Conservation (phyloP, 2,329 filamentous ascomycete species). For the Bipolaris victoriae region DNA sequence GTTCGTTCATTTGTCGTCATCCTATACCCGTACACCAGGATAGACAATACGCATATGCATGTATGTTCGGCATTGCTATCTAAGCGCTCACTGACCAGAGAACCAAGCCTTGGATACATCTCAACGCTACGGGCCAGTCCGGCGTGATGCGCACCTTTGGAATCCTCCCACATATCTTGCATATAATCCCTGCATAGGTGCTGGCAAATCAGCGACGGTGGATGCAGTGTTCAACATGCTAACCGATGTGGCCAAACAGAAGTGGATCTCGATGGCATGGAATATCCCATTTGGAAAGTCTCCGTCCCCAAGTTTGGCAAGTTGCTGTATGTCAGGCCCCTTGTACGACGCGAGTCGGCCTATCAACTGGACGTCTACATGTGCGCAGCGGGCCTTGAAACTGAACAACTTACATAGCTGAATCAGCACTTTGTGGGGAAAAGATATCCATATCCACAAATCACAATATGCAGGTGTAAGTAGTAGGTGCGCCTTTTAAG, state of each 20-base stretch:
- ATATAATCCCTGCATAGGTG: neutral
- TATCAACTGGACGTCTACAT: neutral
- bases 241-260: neutral
- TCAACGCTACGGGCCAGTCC: neutral
- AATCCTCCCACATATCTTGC: constrained; percentile 5
- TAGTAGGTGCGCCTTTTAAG: neutral
- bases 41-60: neutral
- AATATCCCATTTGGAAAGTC: neutral
- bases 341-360: neutral
- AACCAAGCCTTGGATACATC: neutral
- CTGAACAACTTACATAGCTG: neutral
- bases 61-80: neutral
- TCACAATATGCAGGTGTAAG: neutral
- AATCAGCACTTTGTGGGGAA: neutral
- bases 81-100: neutral
- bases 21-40: neutral
- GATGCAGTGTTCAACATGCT: neutral
- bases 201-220: neutral
- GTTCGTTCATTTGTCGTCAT: neutral
- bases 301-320: neutral
- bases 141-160: constrained; percentile 1
- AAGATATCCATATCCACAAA: neutral
- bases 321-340: neutral
- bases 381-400: neutral
- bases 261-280: neutral